Evolutionary conservation across 164 flowering plant species (phyloP).

Genomic region (Kalanchoe fedtschenkoi): DNA sequence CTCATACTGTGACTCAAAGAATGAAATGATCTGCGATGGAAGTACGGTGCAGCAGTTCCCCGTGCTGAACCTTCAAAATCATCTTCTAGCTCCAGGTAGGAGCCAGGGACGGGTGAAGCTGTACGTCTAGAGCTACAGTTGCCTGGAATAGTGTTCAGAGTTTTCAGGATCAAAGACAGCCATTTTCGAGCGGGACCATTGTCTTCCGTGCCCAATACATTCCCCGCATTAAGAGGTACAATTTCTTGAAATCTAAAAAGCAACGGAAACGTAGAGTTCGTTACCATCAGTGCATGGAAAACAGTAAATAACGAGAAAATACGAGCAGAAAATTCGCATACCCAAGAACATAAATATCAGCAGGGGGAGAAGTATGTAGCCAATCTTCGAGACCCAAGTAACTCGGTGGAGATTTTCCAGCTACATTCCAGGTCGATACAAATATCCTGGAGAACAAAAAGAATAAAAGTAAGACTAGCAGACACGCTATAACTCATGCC

Average conservation of each 20-base stretch:
- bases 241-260: slow-evolving; percentile 84
- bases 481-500: too few relatives aligned
- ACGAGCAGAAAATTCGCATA: slow-evolving; percentile 15
- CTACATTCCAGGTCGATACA: slow-evolving; percentile 99
- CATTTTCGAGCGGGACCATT: slow-evolving; percentile 86
- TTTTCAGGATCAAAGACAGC: slow-evolving; percentile 65
- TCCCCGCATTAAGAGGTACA: slow-evolving; percentile 94
- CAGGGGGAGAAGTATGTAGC: slow-evolving; percentile 95
- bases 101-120: slow-evolving; percentile 50
- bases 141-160: slow-evolving; percentile 64
- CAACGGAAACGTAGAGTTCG: slow-evolving; percentile 9
- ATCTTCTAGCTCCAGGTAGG: slow-evolving; percentile 64
- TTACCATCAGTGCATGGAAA: not conserved
- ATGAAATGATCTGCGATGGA: slow-evolving; percentile 59
- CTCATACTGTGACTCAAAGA: slow-evolving; percentile 57
- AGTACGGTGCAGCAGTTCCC: slow-evolving; percentile 47
- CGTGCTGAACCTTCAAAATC: slow-evolving; percentile 85
- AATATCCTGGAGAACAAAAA: slow-evolving; percentile 45
- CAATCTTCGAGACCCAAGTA: slow-evolving; percentile 81
- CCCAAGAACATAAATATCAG: slow-evolving; percentile 98
- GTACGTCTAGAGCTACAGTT: too few relatives aligned
- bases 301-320: not conserved
- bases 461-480: slow-evolving; percentile 8
- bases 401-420: slow-evolving; percentile 91
- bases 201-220: slow-evolving; percentile 91